These are phyloP conservation scores for Obba rivulosa DNA, from an alignment of 768 basidiomycete genomes.

Conservation along the genomic window DNA sequence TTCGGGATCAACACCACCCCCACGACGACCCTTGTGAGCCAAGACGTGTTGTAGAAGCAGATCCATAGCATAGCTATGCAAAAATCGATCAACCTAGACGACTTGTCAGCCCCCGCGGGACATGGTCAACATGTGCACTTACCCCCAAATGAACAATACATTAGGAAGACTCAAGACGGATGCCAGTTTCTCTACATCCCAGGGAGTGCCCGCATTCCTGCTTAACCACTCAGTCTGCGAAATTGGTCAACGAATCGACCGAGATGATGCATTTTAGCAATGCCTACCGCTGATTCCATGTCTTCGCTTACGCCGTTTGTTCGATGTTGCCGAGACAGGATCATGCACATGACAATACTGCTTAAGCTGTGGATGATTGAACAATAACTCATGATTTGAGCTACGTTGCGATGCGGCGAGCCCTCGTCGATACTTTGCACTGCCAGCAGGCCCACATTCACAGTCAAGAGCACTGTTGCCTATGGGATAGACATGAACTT, in stretches of 20 bases:
- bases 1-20: neutral
- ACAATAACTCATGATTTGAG: conserved; percentile 37
- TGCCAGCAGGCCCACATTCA: conserved; percentile 55
- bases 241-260: too few species aligned
- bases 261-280: too few species aligned
- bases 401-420: conserved; percentile 14
- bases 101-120: neutral
- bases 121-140: neutral
- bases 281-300: conserved; percentile 32
- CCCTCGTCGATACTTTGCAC: conserved; percentile 37
- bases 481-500: conserved; percentile 14
- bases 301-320: conserved; percentile 20
- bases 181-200: conserved; percentile 32
- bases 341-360: conserved; percentile 37
- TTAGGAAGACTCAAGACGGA: conserved; percentile 27
- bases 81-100: conserved; percentile 8
- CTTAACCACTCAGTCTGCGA: conserved; percentile 22
- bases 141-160: conserved; percentile 21
- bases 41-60: conserved; percentile 6
- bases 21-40: neutral
- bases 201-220: conserved; percentile 3
- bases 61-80: conserved; percentile 9
- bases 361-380: conserved; percentile 39
- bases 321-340: conserved; percentile 39
- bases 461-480: conserved; percentile 54